These are phyloP conservation scores for Atalantia buxifolia DNA, from an alignment of 345 rosid genomes.

Conservation along the genomic window DNA sequence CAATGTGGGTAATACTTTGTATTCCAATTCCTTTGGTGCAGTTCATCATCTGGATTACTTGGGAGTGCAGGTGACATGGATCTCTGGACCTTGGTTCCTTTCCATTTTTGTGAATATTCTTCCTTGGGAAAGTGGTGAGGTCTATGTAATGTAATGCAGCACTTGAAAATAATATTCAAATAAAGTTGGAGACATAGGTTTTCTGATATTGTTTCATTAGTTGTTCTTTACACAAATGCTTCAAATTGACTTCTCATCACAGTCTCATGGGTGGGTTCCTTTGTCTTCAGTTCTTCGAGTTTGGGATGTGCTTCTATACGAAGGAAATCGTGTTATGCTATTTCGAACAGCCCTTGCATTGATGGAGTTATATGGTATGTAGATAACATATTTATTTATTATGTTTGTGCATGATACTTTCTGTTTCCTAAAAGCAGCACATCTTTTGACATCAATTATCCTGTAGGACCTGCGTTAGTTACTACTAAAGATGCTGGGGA, in stretches of 20 bases:
- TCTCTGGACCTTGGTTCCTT: conserved; percentile 95
- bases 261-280: conserved; percentile 13
- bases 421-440: neutral
- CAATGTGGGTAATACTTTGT: conserved; percentile 34
- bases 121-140: conserved; percentile 98
- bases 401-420: conserved; percentile 5
- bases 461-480: conserved; percentile 79
- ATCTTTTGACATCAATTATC: conserved; percentile 15
- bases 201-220: neutral
- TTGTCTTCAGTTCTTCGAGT: conserved; percentile 75
- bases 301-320: conserved; percentile 95
- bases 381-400: conserved; percentile 4
- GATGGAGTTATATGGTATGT: conserved; percentile 84
- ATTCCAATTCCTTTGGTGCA: conserved; percentile 67
- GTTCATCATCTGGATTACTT: conserved; percentile 99
- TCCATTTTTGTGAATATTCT: conserved; percentile 91
- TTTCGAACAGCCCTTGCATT: conserved; percentile 93
- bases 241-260: conserved; percentile 4
- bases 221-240: neutral
- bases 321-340: conserved; percentile 94
- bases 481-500: conserved; percentile 92
- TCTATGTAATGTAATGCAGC: conserved; percentile 4
- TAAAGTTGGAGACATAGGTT: neutral
- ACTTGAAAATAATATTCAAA: neutral
- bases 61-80: conserved; percentile 99